These are phyloP conservation scores for Nelumbo lutea DNA, from an alignment of 164 flowering plant species.

Conservation along the genomic window DNA sequence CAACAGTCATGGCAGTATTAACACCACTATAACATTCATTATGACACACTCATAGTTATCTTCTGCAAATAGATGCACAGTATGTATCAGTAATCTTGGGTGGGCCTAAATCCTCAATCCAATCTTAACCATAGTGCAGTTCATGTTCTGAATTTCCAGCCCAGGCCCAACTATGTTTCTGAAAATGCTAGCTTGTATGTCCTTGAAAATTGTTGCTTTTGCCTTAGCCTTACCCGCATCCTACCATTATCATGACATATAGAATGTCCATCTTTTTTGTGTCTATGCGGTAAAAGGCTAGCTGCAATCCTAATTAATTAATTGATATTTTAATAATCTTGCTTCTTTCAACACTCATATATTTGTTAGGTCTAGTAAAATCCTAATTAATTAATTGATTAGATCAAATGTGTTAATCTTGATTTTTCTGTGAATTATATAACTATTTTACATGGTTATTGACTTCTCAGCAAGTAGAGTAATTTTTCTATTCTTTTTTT, in stretches of 20 bases:
- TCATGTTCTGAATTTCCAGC: not conserved
- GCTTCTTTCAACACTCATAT: not conserved
- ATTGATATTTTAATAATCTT: not conserved
- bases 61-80: too few species aligned
- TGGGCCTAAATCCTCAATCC: too few species aligned
- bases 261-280: not conserved
- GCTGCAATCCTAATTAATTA: not conserved
- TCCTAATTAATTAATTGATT: not conserved
- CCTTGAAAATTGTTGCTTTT: too few species aligned
- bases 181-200: not conserved
- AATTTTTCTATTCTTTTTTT: too few species aligned
- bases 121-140: too few species aligned
- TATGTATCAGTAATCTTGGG: too few species aligned
- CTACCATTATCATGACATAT: not conserved
- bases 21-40: too few species aligned
- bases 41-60: too few species aligned
- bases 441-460: not conserved
- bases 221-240: not conserved
- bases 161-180: not conserved
- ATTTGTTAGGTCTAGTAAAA: not conserved
- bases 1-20: too few species aligned
- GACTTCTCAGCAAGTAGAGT: not conserved
- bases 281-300: not conserved
- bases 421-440: not conserved
- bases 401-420: not conserved